Conservation (phyloP, 75 land plant genomes). For the Pseudotsuga menziesii region DNA sequence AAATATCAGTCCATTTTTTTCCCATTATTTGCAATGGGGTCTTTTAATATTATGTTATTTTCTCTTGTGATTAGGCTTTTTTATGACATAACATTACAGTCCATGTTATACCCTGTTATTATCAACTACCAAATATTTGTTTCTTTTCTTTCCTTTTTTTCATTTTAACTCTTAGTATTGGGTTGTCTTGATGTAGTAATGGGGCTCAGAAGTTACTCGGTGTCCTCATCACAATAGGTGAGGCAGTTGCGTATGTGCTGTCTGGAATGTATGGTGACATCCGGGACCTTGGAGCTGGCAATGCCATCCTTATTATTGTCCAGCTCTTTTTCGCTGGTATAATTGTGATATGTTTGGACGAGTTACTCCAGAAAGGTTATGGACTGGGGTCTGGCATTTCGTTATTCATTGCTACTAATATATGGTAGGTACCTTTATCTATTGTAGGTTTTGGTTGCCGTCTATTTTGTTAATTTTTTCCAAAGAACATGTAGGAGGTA, state of each 20-base stretch:
- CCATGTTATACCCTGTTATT: too few relatives aligned
- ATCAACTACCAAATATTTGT: too few relatives aligned
- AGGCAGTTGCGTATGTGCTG: conserved; percentile 86
- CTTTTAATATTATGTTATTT: background rate
- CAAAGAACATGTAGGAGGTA: too few relatives aligned
- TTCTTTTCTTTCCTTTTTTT: too few relatives aligned
- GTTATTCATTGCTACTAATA: conserved; percentile 85
- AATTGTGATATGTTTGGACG: conserved; percentile 82
- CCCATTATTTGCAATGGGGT: background rate
- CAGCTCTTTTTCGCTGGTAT: conserved; percentile 86
- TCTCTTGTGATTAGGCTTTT: background rate
- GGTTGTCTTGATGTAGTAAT: conserved; percentile 19
- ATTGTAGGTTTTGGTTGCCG: background rate
- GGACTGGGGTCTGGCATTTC: conserved; percentile 91
- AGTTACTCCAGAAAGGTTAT: conserved; percentile 87
- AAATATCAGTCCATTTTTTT: too few relatives aligned
- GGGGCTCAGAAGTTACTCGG: conserved; percentile 49
- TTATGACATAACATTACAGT: background rate
- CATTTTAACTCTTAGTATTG: background rate
- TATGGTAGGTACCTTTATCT: conserved; percentile 45
- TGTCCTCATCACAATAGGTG: conserved; percentile 76
- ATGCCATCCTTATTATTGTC: conserved; percentile 81
- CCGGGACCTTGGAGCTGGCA: conserved; percentile 76
- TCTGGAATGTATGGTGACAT: conserved; percentile 93
- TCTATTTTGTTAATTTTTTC: too few relatives aligned